Conservation (phyloP, 495 filamentous ascomycete genomes). For the Aspergillus steynii region DNA sequence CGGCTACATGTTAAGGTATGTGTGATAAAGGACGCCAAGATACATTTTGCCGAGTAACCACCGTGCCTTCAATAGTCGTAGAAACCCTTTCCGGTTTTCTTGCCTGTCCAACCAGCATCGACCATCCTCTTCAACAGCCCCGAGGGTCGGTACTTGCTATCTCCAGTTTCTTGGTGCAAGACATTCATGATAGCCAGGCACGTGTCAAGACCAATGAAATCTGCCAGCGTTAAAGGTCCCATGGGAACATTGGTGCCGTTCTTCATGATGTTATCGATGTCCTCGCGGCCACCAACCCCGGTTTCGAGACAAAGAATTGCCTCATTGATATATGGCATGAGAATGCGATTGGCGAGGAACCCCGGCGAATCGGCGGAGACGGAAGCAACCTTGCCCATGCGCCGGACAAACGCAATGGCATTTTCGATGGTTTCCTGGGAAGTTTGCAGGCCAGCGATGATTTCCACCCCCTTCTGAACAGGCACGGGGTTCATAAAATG, state of each 20-base stretch:
- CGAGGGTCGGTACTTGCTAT: conserved; percentile 90
- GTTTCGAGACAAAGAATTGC: conserved; percentile 96
- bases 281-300: conserved; percentile 78
- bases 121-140: conserved; percentile 92
- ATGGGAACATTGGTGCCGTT: conserved; percentile 98
- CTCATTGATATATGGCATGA: conserved; percentile 99
- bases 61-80: conserved; percentile 67
- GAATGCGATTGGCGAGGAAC: conserved; percentile 92
- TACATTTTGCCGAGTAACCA: not conserved
- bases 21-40: not conserved
- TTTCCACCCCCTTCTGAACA: conserved; percentile 95
- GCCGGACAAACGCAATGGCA: conserved; percentile 81
- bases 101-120: conserved; percentile 95
- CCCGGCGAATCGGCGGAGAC: conserved; percentile 86
- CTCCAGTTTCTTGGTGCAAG: conserved; percentile 84
- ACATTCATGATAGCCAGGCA: conserved; percentile 98
- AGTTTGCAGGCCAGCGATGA: conserved; percentile 92
- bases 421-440: conserved; percentile 76
- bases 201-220: conserved; percentile 97
- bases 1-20: not conserved
- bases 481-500: conserved; percentile 99
- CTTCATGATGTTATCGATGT: conserved; percentile 98
- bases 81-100: conserved; percentile 96
- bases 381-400: conserved; percentile 91
- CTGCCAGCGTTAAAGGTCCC: conserved; percentile 90